Percentiles rank a stretch among this genome's conserved stretches.
phyloP scores from a whole-genome alignment of 2,329 filamentous ascomycete genomes.

The Paecilomyces sp. region DNA sequence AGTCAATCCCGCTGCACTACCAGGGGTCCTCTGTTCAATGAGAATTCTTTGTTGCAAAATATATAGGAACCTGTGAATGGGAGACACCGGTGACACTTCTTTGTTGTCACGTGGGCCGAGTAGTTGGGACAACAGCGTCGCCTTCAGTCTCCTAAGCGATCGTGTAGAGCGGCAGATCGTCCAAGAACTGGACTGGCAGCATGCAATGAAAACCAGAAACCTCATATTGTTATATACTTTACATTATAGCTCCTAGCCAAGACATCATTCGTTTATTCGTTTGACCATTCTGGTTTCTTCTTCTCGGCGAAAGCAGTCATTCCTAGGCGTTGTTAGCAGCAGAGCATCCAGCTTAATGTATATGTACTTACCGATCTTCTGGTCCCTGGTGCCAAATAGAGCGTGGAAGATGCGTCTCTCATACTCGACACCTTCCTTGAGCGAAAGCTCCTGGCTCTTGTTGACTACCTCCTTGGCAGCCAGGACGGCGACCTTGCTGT shows the following conservation, averaged over 20 bases:
- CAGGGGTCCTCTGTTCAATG: background rate
- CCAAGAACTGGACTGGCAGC: background rate
- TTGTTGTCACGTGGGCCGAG: background rate
- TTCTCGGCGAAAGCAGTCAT: slow-evolving; percentile 95
- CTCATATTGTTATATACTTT: background rate
- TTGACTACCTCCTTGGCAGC: slow-evolving; percentile 98
- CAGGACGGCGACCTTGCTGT: slow-evolving; percentile 79
- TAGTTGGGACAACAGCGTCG: background rate
- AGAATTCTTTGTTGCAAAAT: background rate
- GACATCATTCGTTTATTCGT: slow-evolving; percentile 50
- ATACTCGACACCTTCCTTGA: slow-evolving; percentile 89
- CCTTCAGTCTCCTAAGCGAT: background rate
- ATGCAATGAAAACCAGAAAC: background rate
- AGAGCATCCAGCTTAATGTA: background rate
- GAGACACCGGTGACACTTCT: background rate
- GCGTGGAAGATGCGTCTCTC: slow-evolving; percentile 90
- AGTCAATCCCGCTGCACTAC: background rate
- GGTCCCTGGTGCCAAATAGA: slow-evolving; percentile 88
- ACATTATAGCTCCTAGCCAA: background rate
- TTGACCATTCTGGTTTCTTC: slow-evolving; percentile 82
- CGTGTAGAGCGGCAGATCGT: background rate
- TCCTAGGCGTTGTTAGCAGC: slow-evolving; percentile 28
- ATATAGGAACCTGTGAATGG: background rate
- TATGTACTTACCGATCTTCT: slow-evolving; percentile 72
- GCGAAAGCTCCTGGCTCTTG: slow-evolving; percentile 86